These are phyloP conservation scores for Venturia asperata DNA, from an alignment of 2,329 filamentous ascomycete species.

Conservation along the genomic window DNA sequence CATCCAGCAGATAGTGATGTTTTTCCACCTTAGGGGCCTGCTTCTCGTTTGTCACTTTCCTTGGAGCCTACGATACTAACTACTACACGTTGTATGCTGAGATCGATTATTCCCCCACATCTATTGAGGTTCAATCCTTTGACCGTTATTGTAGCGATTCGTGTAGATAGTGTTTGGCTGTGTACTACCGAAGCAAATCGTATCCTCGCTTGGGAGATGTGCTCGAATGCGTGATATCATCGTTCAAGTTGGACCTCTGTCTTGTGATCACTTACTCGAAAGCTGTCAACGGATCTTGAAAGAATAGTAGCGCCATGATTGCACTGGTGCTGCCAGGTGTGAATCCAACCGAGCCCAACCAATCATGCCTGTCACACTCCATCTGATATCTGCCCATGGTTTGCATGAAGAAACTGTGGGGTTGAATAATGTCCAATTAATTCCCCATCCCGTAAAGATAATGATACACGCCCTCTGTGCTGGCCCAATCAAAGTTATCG, in stretches of 20 bases:
- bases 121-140: background rate
- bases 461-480: constrained; percentile 6
- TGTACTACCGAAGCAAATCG: background rate
- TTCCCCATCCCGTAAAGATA: background rate
- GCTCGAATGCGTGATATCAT: too few species aligned
- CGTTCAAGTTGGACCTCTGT: too few species aligned
- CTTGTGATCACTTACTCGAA: too few species aligned
- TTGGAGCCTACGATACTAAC: background rate
- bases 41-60: background rate
- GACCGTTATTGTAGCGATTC: background rate
- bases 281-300: too few species aligned
- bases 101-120: constrained; percentile 7
- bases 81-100: background rate
- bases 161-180: constrained; percentile 5
- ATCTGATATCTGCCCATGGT: background rate
- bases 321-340: too few species aligned
- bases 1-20: constrained; percentile 35
- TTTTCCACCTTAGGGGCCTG: background rate
- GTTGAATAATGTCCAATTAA: background rate
- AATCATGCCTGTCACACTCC: background rate
- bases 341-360: background rate
- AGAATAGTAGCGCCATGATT: too few species aligned
- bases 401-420: background rate
- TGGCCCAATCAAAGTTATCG: constrained; percentile 6
- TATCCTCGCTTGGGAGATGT: background rate